These are phyloP conservation scores for Leccinum pallidistipes DNA, from an alignment of 1,284 basidiomycete genomes.

Conservation along the genomic window DNA sequence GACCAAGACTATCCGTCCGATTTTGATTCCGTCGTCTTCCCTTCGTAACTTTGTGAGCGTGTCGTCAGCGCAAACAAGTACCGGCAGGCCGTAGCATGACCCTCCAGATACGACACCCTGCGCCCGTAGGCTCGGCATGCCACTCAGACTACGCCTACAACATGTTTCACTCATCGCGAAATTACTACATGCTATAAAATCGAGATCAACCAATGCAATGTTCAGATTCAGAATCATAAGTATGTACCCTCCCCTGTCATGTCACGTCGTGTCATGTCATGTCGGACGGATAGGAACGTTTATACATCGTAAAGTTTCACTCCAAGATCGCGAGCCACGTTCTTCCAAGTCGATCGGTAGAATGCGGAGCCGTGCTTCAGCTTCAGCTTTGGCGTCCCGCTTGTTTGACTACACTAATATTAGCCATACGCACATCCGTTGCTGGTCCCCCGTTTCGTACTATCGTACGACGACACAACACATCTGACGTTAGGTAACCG, in stretches of 20 bases:
- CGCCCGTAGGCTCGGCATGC: background rate
- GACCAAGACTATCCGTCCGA: background rate
- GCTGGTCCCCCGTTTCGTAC: background rate
- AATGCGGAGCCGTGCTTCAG: background rate
- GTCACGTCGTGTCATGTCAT: background rate
- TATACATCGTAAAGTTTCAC: background rate
- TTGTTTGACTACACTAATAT: background rate
- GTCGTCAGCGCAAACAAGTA: background rate
- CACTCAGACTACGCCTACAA: background rate
- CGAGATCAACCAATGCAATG: background rate
- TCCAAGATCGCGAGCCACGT: background rate
- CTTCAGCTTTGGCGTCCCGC: background rate
- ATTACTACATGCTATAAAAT: background rate
- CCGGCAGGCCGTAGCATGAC: background rate
- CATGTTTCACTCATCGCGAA: background rate
- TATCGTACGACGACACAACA: background rate
- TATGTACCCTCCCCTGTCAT: background rate
- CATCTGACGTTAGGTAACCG: too few relatives aligned
- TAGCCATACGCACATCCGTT: background rate
- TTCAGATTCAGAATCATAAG: background rate
- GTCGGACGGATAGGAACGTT: background rate
- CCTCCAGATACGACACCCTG: background rate
- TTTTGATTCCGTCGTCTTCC: background rate
- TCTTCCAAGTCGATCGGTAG: background rate
- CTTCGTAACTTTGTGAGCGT: background rate